A percentile compares a stretch with the other conserved stretches of the same genome.
These are phyloP conservation scores for Biscutella laevigata DNA, from an alignment of 441 rosid species.

Conservation along the genomic window DNA sequence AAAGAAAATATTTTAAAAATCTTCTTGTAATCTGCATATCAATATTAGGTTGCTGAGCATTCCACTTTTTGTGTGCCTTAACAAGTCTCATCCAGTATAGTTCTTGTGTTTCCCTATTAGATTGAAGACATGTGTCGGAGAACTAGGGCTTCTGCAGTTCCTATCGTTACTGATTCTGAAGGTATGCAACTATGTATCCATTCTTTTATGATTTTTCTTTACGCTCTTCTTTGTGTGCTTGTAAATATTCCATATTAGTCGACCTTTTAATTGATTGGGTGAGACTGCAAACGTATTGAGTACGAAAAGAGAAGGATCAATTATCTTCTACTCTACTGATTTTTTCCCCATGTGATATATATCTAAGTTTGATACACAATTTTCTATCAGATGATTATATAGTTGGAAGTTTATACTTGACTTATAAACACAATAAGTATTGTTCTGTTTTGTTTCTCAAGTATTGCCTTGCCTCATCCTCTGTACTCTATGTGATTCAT, in stretches of 20 bases:
- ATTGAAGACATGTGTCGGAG: conserved; percentile 81
- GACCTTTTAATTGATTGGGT: neutral
- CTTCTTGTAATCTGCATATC: no score
- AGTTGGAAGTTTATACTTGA: neutral
- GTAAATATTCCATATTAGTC: neutral
- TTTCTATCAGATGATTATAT: neutral
- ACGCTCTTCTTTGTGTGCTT: neutral
- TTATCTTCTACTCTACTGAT: conserved; percentile 1
- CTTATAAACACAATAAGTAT: neutral
- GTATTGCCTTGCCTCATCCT: conserved; percentile 7
- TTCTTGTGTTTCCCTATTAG: conserved; percentile 31
- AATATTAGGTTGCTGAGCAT: neutral
- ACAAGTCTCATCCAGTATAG: conserved; percentile 1
- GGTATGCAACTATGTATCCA: conserved; percentile 39
- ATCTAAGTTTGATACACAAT: neutral
- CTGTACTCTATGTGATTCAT: neutral
- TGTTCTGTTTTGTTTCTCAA: neutral
- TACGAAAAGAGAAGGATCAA: neutral
- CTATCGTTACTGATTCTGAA: conserved; percentile 83
- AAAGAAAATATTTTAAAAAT: neutral
- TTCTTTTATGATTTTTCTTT: conserved; percentile 1
- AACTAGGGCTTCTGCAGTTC: conserved; percentile 73
- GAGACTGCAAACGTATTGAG: neutral
- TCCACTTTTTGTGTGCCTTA: conserved; percentile 6
- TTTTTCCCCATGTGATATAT: neutral